Base-by-base conservation (phyloP, 2,329 filamentous ascomycete species). In the Diplodia sapinea region DNA sequence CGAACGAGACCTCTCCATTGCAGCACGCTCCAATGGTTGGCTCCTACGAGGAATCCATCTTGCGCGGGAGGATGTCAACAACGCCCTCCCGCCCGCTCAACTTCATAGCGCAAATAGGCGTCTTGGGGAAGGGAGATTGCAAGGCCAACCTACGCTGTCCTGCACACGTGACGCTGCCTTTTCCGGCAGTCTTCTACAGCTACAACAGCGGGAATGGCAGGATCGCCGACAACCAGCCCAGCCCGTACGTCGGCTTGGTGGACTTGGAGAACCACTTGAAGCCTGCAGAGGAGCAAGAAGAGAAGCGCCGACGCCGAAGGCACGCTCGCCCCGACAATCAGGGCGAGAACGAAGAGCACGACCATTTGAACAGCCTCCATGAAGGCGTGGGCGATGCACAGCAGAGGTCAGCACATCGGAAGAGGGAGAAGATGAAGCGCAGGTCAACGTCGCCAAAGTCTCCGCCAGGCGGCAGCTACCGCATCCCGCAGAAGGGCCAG, bases 21-120 rank as follows among this genome's bases (percentile, higher is more conserved):
- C 91, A 94, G 67, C 93, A 96, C 78, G 94, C 94, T 9, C 94
- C 94, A 3, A 96, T 99, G 91, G 94, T 98, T 2, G 95, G 95
- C 2, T 97, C 94, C 1, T 99, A 97, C 73, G 95, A 99, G 79
- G 95, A 99, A 80, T 97, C 93, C 33, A 97, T 99, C 69, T 82
- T 99, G 1, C 89, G 93, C 56, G 95, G 95, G 49, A 88, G 95
- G 70, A 99, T 99, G 95, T 98, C 95, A 33, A 97, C 94, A 1
- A 95, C 90, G 2, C 94, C 95, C 0, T 98, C 94, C 0, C 94
- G 92, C 71, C 94, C 95, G 6, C 82, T 99, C 6, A 90, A 97
- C 71, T 99, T 99, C 74, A 86, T 96, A 6, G 95, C 95, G 33
- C 93, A 98, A 76, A 97, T 99, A 68, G 95, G 95, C 26, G 95